Percentiles rank a stretch among this genome's conserved stretches.
These are phyloP conservation scores for Aristolochia fimbriata DNA, from an alignment of 164 flowering plant species.

Conservation along the genomic window DNA sequence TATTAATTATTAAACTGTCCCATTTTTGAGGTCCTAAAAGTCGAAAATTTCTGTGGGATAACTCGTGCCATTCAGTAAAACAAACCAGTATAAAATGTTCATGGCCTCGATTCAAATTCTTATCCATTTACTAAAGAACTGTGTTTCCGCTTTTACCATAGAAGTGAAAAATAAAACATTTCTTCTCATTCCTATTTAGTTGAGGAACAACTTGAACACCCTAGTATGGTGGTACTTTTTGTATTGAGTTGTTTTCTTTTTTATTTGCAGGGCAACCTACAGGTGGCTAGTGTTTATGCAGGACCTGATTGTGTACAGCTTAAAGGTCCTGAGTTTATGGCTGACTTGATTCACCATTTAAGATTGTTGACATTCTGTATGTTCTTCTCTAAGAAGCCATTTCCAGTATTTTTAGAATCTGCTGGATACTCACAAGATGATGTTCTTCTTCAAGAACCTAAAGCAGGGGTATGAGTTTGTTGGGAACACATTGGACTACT, in stretches of 20 bases:
- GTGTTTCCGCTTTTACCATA: not conserved
- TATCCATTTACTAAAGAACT: not conserved
- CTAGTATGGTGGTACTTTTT: not conserved
- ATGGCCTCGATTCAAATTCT: not conserved
- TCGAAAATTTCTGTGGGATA: too few relatives aligned
- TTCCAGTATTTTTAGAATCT: constrained; percentile 77
- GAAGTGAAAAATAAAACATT: too few relatives aligned
- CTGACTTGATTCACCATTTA: constrained; percentile 44
- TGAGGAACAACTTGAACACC: too few relatives aligned
- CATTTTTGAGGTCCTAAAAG: too few relatives aligned
- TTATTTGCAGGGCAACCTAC: constrained; percentile 62
- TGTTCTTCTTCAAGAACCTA: constrained; percentile 89
- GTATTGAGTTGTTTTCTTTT: not conserved
- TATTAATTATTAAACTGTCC: too few relatives aligned
- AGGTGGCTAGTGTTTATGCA: constrained; percentile 81
- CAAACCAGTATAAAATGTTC: too few relatives aligned
- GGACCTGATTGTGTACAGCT: constrained; percentile 55
- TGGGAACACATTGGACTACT: too few relatives aligned
- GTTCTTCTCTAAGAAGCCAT: constrained; percentile 91
- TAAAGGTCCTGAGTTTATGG: constrained; percentile 55
- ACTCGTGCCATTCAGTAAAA: too few relatives aligned
- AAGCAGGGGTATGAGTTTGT: constrained; percentile 72
- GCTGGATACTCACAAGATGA: constrained; percentile 67
- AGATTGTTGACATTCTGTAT: constrained; percentile 68
- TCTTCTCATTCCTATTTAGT: too few relatives aligned